Base-by-base conservation (phyloP, 2,329 filamentous ascomycete species). In the Xylariaceae sp. region DNA sequence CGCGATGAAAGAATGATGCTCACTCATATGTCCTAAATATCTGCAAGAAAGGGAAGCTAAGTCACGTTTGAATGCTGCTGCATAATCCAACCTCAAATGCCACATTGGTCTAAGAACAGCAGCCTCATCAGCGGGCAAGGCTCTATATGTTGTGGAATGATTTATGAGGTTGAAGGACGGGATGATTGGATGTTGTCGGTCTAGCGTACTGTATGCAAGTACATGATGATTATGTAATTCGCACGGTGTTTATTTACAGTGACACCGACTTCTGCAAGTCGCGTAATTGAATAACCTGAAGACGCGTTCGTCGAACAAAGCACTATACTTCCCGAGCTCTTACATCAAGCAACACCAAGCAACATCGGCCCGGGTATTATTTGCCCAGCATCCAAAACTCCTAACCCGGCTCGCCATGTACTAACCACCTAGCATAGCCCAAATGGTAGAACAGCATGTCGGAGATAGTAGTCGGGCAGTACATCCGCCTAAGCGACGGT, bases 401-500 rank as follows among this genome's bases (percentile, higher is more conserved):
- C 29, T 36, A 33, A 21, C 29, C 44, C 37, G 28, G 40, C 48
- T 54, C 60, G 53, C 58, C 53, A 71, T 69, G 67, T 64, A 66
- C 63, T 67, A 62, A 64, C 55, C 43, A 58, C 39, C 26, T 29
- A 33, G 59, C 4, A 9, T 29, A 36, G 62, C 57, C 63, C 73
- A 79, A 69, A 53, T 55, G 57, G 29, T 57, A 54, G 47, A 55
- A 41, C 44, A 56, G 6, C 65, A 84, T 86, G 82, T 78, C 82
- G 69, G 83, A 86, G 61, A 78, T 85, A 67, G 79, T 78, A 69
- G 74, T 80, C 60, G 93, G 92, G 68, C 90, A 95, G 77, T 85
- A 84, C 62, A 85, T 98, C 74, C 86, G 88, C 75, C 87, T 96
- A 65, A 85, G 82, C 68, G 90, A 96, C 75, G 89, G 89, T 69